Base-by-base conservation (phyloP, 192 early-diverging fungal species). In the Diversispora eburnea region DNA sequence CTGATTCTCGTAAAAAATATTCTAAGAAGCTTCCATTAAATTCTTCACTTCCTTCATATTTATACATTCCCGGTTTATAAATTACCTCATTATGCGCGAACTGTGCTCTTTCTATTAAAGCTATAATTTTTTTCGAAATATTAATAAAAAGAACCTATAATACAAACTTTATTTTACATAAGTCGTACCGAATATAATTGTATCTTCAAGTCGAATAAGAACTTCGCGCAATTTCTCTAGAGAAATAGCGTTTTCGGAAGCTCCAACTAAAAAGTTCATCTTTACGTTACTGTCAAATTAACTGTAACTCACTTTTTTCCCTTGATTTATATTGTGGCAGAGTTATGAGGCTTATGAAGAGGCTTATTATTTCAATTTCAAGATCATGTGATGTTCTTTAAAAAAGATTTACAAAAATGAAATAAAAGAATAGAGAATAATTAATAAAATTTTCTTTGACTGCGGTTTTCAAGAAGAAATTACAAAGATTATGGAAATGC, bases 201-300 rank as follows among this genome's bases (percentile, higher is more conserved):
- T 92, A 82, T 98, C 97, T 77, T 98, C 97, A 46, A 96, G 82
- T n/a, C 95, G 86, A 62, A 97, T 89, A n/a, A 99, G 82, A 22
- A 87, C 89, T 81, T 89, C 80, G 17, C 91, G 86, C 42, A 93
- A 81, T 77, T 88, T 72, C 5, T 42, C 42, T 46, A 72, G 25
- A 47, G 70, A 72, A 60, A 72, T 45, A 2, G 56, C n/a, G 8
- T 72, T 57, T 46, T 61, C 47, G 10, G 54, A n/a, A 0, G 45
- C 10, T 33, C 70, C 70, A 3, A 52, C 41, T 60, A 72, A 15
- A 48, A 61, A 61, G 33, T 72, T 72, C 70, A 72, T n/a, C n/a
- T n/a, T n/a, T n/a, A n/a, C n/a, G n/a, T n/a, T n/a, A n/a, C n/a
- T n/a, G n/a, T n/a, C n/a, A n/a, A n/a, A n/a, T n/a, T n/a, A 33